Percentiles rank a stretch among this genome's conserved stretches.
These are phyloP conservation scores for Saccharum officinarum DNA, from an alignment of 176 grass and related monocot genomes.

Conservation along the genomic window DNA sequence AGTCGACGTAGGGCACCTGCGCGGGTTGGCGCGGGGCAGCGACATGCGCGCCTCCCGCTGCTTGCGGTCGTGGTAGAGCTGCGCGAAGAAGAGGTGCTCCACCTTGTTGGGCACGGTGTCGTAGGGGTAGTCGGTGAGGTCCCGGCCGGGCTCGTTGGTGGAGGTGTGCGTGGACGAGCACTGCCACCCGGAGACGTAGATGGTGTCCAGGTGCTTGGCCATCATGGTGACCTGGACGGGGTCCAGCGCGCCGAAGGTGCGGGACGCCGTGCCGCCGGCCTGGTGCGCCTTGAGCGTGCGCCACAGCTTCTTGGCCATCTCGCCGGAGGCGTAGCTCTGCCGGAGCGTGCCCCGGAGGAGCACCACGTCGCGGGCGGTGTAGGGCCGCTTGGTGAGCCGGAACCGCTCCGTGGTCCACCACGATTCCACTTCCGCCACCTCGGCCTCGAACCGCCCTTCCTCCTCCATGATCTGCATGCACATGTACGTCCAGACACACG, in stretches of 20 bases:
- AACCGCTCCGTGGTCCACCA: constrained; percentile 89
- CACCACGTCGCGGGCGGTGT: constrained; percentile 70
- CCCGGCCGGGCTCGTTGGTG: constrained; percentile 79
- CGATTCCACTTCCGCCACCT: constrained; percentile 72
- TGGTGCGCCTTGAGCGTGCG: constrained; percentile 77
- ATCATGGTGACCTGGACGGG: constrained; percentile 95
- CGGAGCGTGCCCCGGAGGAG: constrained; percentile 89
- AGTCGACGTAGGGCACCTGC: constrained; percentile 52
- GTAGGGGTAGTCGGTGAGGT: constrained; percentile 97
- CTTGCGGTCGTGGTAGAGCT: constrained; percentile 82
- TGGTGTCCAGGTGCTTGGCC: constrained; percentile 88
- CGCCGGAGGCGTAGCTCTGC: constrained; percentile 82
- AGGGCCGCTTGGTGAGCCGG: constrained; percentile 72
- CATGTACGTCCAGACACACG: background rate
- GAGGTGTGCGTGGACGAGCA: constrained; percentile 94
- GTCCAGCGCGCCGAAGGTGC: constrained; percentile 90
- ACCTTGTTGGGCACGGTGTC: constrained; percentile 97
- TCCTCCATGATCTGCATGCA: constrained; percentile 78
- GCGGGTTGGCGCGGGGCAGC: constrained; percentile 46
- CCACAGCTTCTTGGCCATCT: constrained; percentile 88
- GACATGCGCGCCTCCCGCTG: constrained; percentile 87
- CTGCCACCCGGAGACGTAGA: constrained; percentile 98
- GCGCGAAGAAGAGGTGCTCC: constrained; percentile 84
- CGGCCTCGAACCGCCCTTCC: constrained; percentile 84
- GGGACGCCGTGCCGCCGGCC: constrained; percentile 70